phyloP scores from a whole-genome alignment of 2,329 filamentous ascomycete species.

The Mycogone perniciosa region DNA sequence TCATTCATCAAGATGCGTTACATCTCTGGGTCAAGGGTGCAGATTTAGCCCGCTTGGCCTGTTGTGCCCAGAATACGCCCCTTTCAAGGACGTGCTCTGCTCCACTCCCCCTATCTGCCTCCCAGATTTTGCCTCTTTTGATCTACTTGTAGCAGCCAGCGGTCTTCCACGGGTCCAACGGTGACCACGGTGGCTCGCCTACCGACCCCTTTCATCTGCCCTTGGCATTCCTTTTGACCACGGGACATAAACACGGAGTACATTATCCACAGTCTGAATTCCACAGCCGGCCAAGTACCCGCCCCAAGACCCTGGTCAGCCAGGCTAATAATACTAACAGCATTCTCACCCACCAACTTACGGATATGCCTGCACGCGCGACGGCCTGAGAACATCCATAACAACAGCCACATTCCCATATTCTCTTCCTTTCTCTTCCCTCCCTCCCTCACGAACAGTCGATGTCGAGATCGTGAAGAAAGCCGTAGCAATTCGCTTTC shows the following conservation, averaged over 20 bases:
- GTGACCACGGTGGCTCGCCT: constrained; percentile 20
- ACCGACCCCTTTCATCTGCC: constrained; percentile 7
- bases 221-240: background rate
- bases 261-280: constrained; percentile 10
- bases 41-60: background rate
- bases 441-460: constrained; percentile 37
- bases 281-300: constrained; percentile 6
- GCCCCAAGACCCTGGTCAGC: background rate
- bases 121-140: constrained; percentile 6
- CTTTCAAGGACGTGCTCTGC: constrained; percentile 6
- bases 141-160: no score
- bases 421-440: constrained; percentile 27
- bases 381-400: constrained; percentile 14
- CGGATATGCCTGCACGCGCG: constrained; percentile 3
- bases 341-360: constrained; percentile 6
- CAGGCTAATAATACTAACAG: constrained; percentile 9
- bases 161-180: constrained; percentile 17
- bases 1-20: no score
- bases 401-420: constrained; percentile 38
- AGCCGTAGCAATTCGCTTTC: constrained; percentile 42
- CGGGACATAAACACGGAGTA: background rate
- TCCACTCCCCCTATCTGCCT: constrained; percentile 14
- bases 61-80: background rate
- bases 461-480: constrained; percentile 47
- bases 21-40: background rate